These are phyloP conservation scores for Penicillium herquei DNA, from an alignment of 495 filamentous ascomycete genomes.

Conservation along the genomic window DNA sequence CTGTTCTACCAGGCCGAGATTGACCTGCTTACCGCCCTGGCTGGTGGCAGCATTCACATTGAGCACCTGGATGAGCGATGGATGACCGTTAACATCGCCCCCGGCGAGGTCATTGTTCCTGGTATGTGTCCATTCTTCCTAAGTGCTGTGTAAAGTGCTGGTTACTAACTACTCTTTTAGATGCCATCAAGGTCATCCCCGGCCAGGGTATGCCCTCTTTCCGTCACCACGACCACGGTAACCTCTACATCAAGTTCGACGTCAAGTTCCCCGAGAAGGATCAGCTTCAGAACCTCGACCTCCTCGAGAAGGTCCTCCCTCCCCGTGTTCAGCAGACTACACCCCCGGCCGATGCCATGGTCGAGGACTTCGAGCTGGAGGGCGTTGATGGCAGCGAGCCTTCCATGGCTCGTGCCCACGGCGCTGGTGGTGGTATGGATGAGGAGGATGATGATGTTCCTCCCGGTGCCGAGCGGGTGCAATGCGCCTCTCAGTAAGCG, in stretches of 20 bases:
- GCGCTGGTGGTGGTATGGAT: slow-evolving; percentile 69
- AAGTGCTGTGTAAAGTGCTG: background rate
- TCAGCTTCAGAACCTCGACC: slow-evolving; percentile 50
- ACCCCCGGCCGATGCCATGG: slow-evolving; percentile 79
- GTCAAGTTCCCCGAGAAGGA: slow-evolving; percentile 86
- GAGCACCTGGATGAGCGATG: slow-evolving; percentile 98
- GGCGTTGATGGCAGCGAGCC: slow-evolving; percentile 68
- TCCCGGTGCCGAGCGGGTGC: slow-evolving; percentile 84
- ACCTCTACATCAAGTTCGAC: slow-evolving; percentile 95
- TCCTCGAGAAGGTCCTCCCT: slow-evolving; percentile 80
- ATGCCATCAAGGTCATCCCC: slow-evolving; percentile 87
- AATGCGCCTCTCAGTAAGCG: slow-evolving; percentile 94
- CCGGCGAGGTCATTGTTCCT: slow-evolving; percentile 90
- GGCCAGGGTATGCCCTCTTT: slow-evolving; percentile 98
- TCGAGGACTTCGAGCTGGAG: slow-evolving; percentile 81
- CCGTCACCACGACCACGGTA: slow-evolving; percentile 93
- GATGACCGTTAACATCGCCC: slow-evolving; percentile 85
- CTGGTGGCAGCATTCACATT: slow-evolving; percentile 81
- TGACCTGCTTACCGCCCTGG: slow-evolving; percentile 92
- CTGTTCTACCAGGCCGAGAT: slow-evolving; percentile 95
- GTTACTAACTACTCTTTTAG: slow-evolving; percentile 44
- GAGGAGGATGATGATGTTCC: slow-evolving; percentile 79
- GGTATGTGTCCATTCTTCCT: slow-evolving; percentile 57
- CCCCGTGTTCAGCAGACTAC: slow-evolving; percentile 57
- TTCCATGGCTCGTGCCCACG: slow-evolving; percentile 70